Percentiles rank a stretch among this genome's conserved stretches.
Conservation (phyloP, 495 filamentous ascomycete genomes). For the Trichoderma orchidacearum region DNA sequence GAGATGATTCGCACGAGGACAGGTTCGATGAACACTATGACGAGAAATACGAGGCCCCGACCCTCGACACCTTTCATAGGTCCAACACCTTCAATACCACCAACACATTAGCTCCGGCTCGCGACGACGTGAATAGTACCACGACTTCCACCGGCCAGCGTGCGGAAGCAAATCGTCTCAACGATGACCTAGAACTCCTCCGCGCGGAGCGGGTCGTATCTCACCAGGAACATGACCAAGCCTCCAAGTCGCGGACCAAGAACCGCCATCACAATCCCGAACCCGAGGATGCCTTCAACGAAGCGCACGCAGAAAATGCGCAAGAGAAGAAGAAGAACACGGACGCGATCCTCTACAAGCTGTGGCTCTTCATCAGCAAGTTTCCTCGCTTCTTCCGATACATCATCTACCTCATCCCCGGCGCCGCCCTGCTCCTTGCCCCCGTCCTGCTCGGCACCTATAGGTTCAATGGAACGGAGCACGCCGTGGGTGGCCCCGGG, state of each 20-base stretch:
- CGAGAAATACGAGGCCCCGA: neutral
- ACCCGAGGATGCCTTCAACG: conserved; percentile 76
- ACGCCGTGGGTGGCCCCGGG: conserved; percentile 48
- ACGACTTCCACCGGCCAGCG: conserved; percentile 11
- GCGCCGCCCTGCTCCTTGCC: conserved; percentile 60
- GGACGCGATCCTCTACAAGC: conserved; percentile 42
- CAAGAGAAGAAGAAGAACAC: conserved; percentile 51
- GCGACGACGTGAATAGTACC: neutral
- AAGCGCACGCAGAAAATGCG: conserved; percentile 39
- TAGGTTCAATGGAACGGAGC: conserved; percentile 28
- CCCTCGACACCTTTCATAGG: neutral
- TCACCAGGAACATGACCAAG: conserved; percentile 30
- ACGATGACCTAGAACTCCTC: conserved; percentile 75
- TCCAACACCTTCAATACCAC: neutral
- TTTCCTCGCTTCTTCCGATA: conserved; percentile 74
- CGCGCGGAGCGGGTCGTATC: conserved; percentile 66
- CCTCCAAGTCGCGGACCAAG: conserved; percentile 21
- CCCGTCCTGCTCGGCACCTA: conserved; percentile 69
- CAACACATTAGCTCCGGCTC: neutral
- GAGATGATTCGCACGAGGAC: neutral
- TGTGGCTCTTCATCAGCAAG: conserved; percentile 43
- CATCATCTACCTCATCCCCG: conserved; percentile 70
- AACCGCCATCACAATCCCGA: conserved; percentile 27
- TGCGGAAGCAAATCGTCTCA: conserved; percentile 58
- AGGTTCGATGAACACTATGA: neutral